These are phyloP conservation scores for Lachancea quebecensis DNA, from an alignment of 805 yeast genomes.

Conservation along the genomic window DNA sequence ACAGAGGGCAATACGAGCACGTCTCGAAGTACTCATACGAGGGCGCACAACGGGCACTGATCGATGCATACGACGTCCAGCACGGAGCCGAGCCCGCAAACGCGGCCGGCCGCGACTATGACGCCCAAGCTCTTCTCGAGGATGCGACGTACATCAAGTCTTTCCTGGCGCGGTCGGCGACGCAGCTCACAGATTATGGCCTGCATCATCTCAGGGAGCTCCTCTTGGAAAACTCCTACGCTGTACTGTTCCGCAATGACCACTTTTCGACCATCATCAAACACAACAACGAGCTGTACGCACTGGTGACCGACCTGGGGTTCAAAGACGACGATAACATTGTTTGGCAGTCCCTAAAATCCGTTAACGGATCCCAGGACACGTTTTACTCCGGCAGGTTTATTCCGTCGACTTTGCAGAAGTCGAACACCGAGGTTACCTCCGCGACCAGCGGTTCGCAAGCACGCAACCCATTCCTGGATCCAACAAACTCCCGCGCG, in stretches of 20 bases:
- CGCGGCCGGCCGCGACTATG: neutral
- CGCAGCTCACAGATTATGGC: conserved; percentile 74
- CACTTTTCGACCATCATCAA: conserved; percentile 72
- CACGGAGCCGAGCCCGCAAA: conserved; percentile 17
- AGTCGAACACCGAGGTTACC: conserved; percentile 9
- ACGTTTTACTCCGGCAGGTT: conserved; percentile 63
- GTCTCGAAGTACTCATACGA: conserved; percentile 47
- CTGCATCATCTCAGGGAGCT: conserved; percentile 39
- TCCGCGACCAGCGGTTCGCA: conserved; percentile 3
- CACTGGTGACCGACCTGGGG: conserved; percentile 70
- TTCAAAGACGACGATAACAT: conserved; percentile 41
- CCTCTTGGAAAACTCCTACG: conserved; percentile 47
- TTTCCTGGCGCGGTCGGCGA: conserved; percentile 55
- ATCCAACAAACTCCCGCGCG: conserved; percentile 6
- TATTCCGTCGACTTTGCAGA: conserved; percentile 34
- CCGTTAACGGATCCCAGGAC: conserved; percentile 65
- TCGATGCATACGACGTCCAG: conserved; percentile 38
- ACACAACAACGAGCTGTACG: conserved; percentile 44
- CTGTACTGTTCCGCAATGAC: conserved; percentile 81
- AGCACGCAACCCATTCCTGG: conserved; percentile 17
- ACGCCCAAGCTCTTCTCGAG: conserved; percentile 23
- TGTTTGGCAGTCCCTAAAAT: conserved; percentile 76
- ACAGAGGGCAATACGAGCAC: conserved; percentile 30
- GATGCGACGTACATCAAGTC: conserved; percentile 35
- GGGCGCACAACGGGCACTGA: conserved; percentile 49